Evolutionary conservation across 2,329 filamentous ascomycete genomes (phyloP), one percentile per base, ranked within the genome.

Genomic region (Pyricularia sp.): DNA sequence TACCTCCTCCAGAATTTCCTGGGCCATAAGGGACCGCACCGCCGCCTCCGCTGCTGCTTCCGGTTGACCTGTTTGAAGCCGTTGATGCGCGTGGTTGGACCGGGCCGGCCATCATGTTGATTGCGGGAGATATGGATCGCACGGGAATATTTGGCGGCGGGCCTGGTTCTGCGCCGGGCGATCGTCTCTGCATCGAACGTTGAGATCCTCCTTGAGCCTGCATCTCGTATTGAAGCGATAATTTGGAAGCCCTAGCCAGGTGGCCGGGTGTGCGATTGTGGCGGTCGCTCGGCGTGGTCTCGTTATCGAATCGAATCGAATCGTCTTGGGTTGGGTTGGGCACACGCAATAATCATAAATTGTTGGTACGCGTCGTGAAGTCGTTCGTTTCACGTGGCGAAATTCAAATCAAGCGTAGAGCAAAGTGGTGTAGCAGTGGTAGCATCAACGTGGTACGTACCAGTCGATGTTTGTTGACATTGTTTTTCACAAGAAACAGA

Each of bases 71-170:
- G 69, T 80, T 84, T 6, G 91, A 93, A 36, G 87, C 85, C 64
- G 86, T 88, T 10, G 90, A 91, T 33, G 85, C 83, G 70, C 90
- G 87, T 70, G 86, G 81, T 72, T 88, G 88, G 36, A 77, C 74
- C 20, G 73, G 74, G 25, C 74, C 73, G 68, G 74, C 72, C 59
- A 63, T 61, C 72, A 87, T 81, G 73, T 83, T 80, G 69, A 81
- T 78, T 69, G 80, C 84, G 42, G 90, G 88, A 67, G 89, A 90
- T 75, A 88, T 89, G 66, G 86, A 81, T 69, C 87, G 83, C 68
- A 80, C 77, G 69, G 85, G 83, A 72, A 86, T 80, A 77, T 81
- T 85, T 69, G 85, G 82, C 67, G 87, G 84, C 74, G 84, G 85
- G 68, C 85, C 85, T 74, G 84, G 83, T 72, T 90, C 88, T 50